Base-by-base conservation (phyloP, 306 rosid species). In the Urtica urens region DNA sequence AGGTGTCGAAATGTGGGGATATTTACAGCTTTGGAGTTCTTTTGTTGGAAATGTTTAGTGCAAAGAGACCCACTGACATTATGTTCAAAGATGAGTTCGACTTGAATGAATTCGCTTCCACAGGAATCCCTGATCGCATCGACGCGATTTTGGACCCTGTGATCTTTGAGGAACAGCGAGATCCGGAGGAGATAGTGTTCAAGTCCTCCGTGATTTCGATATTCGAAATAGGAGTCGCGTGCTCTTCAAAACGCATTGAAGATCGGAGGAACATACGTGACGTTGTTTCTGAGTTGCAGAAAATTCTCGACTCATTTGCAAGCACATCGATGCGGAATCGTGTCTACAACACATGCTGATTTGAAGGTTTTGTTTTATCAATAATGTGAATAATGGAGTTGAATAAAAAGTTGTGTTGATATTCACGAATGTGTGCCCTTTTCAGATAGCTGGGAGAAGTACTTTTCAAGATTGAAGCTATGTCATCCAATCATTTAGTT, bases 51-150 rank as follows among this genome's bases (percentile, higher is more conserved):
- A 26, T 63, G 68, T 17, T 46, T 20, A 55, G 57, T 1, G 46
- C 44, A 6, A 64, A 55, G 30, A 64, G 46, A 29, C 69, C 69
- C 1, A 63, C 63, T 3, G 45, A 55, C 38, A 52, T 24, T 0
- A 55, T 65, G 23, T 71, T 71, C 23, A 60, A 10, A 20, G 58
- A 71, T 16, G 77, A 23, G 2, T 9, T 50, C 3, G 65, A 57
- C 53, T 51, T 71, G 29, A 63, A 65, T 57, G 60, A 49, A 30
- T 50, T 21, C 46, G 68, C 46, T 29, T 15, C 6, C 10, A n/a
- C 29, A 34, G 47, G 60, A 4, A 22, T 64, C 42, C 55, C 76
- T 1, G 38, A 48, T 2, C 22, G 4, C 5, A 23, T 59, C 2
- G 22, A 46, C 59, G 46, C 52, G 23, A 23, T 59, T n/a, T 13